Percentiles rank a stretch among this genome's conserved stretches.
Evolutionary conservation across 345 rosid species (phyloP).

Genomic region (Citrus medica): DNA sequence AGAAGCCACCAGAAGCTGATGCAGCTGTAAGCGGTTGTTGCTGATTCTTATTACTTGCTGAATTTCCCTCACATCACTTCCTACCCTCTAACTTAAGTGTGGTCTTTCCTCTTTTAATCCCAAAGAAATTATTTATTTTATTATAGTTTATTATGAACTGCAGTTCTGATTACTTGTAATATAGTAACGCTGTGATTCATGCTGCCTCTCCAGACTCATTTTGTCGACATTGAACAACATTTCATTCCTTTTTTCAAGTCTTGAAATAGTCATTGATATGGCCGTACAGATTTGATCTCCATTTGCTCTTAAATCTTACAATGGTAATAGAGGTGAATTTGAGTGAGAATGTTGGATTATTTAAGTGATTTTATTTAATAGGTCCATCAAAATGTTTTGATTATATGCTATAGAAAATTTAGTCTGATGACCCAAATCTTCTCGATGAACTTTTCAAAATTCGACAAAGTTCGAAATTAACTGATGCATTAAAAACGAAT

Average conservation of each 20-base stretch:
- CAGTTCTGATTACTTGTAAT: conserved; percentile 10
- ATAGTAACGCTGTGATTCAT: background rate
- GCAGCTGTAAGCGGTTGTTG: conserved; percentile 38
- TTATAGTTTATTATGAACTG: background rate
- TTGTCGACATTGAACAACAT: background rate
- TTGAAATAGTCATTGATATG: background rate
- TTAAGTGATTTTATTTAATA: background rate
- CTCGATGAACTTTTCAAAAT: no score
- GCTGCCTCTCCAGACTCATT: background rate
- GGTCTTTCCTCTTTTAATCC: background rate
- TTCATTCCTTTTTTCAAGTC: background rate
- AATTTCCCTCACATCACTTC: background rate
- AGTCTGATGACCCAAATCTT: no score
- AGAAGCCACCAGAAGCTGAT: conserved; percentile 30
- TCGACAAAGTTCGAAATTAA: no score
- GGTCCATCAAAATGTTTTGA: no score
- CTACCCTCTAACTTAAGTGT: background rate
- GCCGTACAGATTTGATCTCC: background rate
- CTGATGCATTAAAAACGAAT: no score
- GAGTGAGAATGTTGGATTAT: background rate
- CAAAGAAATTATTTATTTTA: background rate
- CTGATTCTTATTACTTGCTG: conserved; percentile 11
- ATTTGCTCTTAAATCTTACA: background rate
- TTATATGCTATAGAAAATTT: no score
- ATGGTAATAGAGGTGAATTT: background rate